Conservation (phyloP, 75 land plant genomes). For the Isoetes taiwanensis region DNA sequence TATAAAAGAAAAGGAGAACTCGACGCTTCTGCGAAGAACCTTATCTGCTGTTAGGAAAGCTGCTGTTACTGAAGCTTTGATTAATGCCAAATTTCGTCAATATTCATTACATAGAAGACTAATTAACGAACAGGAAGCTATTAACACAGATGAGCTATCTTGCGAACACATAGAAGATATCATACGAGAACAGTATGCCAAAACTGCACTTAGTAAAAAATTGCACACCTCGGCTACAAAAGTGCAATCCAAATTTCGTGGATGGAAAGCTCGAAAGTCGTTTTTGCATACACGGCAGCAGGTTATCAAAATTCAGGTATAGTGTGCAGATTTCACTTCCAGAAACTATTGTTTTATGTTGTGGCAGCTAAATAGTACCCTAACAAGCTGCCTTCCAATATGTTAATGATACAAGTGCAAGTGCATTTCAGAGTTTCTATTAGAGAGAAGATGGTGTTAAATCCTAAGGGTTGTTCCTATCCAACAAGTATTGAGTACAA, state of each 20-base stretch:
- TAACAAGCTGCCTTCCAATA: too few relatives aligned
- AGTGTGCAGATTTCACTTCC: too few relatives aligned
- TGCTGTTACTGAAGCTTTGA: constrained; percentile 65
- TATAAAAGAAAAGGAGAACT: constrained; percentile 36
- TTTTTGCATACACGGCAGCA: constrained; percentile 49
- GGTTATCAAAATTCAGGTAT: constrained; percentile 58
- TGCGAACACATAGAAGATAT: constrained; percentile 33
- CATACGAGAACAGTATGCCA: constrained; percentile 56
- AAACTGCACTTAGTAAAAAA: constrained; percentile 48
- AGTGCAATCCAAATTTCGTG: constrained; percentile 51
- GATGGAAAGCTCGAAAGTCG: constrained; percentile 51
- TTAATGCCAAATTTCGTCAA: constrained; percentile 61
- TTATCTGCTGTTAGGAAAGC: constrained; percentile 60
- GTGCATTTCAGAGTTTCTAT: too few relatives aligned
- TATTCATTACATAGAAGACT: constrained; percentile 29
- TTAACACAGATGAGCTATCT: constrained; percentile 12
- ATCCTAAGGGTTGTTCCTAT: too few relatives aligned
- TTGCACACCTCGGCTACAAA: constrained; percentile 41
- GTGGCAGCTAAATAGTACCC: too few relatives aligned
- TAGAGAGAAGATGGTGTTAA: too few relatives aligned
- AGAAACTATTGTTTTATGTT: too few relatives aligned
- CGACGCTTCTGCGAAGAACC: constrained; percentile 44
- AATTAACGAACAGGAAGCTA: constrained; percentile 20
- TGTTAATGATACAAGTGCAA: too few relatives aligned
- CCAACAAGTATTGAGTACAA: too few relatives aligned